Evolutionary conservation across 805 yeast species (phyloP).

Genomic region (Candida tammaniensis): DNA sequence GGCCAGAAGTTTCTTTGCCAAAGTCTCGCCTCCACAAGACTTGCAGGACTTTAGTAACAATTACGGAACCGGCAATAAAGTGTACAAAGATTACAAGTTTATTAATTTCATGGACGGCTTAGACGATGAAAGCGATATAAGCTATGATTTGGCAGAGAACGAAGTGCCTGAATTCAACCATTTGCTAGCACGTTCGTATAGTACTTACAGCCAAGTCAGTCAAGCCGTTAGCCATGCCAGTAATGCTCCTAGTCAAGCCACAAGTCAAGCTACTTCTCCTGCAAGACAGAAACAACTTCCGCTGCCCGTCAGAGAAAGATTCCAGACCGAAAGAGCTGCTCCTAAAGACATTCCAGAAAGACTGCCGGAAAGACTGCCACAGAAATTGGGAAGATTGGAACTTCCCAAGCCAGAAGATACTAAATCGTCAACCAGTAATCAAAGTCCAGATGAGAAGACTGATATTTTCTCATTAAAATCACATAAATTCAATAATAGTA

Average conservation of each 20-base stretch:
- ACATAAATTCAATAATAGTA: constrained; percentile 13
- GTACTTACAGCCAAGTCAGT: constrained; percentile 21
- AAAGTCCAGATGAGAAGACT: constrained; percentile 16
- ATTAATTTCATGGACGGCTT: constrained; percentile 51
- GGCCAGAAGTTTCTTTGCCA: constrained; percentile 64
- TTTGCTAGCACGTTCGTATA: constrained; percentile 25
- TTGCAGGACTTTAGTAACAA: constrained; percentile 49
- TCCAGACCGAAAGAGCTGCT: constrained; percentile 11
- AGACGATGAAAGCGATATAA: constrained; percentile 23
- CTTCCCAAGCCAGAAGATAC: constrained; percentile 17
- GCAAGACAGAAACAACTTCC: no score
- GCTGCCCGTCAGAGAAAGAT: background rate
- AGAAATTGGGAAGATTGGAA: constrained; percentile 4
- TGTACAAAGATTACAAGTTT: constrained; percentile 58
- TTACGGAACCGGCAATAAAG: constrained; percentile 64
- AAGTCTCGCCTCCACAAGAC: constrained; percentile 62
- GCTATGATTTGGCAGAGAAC: constrained; percentile 24
- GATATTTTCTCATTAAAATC: constrained; percentile 14
- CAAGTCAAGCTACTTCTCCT: background rate
- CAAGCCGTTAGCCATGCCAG: background rate
- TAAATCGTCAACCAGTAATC: constrained; percentile 14
- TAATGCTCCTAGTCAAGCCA: background rate
- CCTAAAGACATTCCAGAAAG: no score
- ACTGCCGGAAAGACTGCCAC: no score
- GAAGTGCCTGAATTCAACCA: constrained; percentile 31